A percentile compares a stretch with the other conserved stretches of the same genome.
Conservation (phyloP, 805 yeast genomes). For the Martiniozyma abietophila region DNA sequence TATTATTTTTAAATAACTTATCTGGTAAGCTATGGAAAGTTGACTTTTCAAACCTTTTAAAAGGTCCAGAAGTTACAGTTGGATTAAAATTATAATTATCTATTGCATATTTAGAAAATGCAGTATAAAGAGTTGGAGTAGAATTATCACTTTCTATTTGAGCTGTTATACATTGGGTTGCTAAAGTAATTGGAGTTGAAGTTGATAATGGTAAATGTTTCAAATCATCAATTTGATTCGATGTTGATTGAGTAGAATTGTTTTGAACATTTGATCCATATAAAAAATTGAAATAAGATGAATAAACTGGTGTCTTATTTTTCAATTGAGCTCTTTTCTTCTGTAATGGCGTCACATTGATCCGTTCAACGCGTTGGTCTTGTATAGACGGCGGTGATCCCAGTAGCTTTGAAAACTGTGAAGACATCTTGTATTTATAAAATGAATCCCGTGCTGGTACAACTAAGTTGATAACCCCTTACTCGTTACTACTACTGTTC, state of each 20-base stretch:
- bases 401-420: constrained; percentile 6
- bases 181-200: constrained; percentile 46
- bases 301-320: constrained; percentile 9
- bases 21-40: constrained; percentile 71
- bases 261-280: constrained; percentile 2
- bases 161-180: constrained; percentile 54
- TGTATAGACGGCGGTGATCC: constrained; percentile 1
- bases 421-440: constrained; percentile 1
- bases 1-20: constrained; percentile 25
- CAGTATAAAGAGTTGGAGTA: constrained; percentile 48
- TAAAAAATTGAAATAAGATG: constrained; percentile 3
- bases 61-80: constrained; percentile 35
- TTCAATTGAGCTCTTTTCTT: constrained; percentile 20
- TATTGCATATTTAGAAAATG: constrained; percentile 48
- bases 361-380: neutral
- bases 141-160: constrained; percentile 49
- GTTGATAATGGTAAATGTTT: constrained; percentile 41
- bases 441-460: no score
- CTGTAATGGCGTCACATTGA: constrained; percentile 18
- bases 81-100: constrained; percentile 56
- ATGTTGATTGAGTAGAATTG: neutral
- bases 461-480: no score
- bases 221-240: constrained; percentile 14
- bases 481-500: no score
- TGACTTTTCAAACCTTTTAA: constrained; percentile 70